phyloP scores from a whole-genome alignment of 768 basidiomycete genomes.

The Coprinopsis sp. region DNA sequence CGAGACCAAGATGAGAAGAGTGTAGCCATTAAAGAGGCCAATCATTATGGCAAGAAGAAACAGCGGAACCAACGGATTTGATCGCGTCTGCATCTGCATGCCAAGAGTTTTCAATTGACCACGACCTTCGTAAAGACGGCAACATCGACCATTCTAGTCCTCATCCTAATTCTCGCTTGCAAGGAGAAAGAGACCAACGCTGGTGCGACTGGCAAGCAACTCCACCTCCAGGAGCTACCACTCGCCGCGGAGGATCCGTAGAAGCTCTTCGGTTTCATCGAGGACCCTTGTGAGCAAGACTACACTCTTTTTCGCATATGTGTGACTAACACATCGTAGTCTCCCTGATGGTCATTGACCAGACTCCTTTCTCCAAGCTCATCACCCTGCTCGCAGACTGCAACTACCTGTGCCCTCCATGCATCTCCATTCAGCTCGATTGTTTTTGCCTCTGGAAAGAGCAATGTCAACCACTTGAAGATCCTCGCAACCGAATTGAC shows the following conservation, averaged over 20 bases:
- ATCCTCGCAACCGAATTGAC: conserved; percentile 61
- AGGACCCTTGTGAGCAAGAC: conserved; percentile 73
- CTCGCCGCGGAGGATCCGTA: conserved; percentile 81
- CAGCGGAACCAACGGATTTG: too few species aligned
- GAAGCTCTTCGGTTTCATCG: conserved; percentile 79
- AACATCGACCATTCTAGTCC: conserved; percentile 77
- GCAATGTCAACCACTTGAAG: conserved; percentile 68
- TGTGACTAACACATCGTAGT: conserved; percentile 40
- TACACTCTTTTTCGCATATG: neutral
- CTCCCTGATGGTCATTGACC: conserved; percentile 71
- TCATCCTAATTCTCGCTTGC: conserved; percentile 81
- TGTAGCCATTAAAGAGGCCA: too few species aligned
- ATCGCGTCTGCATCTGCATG: too few species aligned
- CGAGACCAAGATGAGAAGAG: too few species aligned
- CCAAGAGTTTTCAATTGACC: conserved; percentile 63
- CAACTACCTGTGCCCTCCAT: conserved; percentile 69
- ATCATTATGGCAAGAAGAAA: too few species aligned
- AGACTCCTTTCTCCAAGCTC: conserved; percentile 62
- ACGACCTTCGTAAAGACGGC: conserved; percentile 92
- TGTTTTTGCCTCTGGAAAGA: conserved; percentile 72
- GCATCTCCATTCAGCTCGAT: conserved; percentile 67
- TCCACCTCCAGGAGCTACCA: conserved; percentile 82
- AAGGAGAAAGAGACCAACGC: conserved; percentile 85
- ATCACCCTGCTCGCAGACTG: conserved; percentile 68
- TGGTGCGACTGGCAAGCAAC: conserved; percentile 67